Conservation (phyloP, 73 alveolate genomes). For the Durusdinium trenchii region DNA sequence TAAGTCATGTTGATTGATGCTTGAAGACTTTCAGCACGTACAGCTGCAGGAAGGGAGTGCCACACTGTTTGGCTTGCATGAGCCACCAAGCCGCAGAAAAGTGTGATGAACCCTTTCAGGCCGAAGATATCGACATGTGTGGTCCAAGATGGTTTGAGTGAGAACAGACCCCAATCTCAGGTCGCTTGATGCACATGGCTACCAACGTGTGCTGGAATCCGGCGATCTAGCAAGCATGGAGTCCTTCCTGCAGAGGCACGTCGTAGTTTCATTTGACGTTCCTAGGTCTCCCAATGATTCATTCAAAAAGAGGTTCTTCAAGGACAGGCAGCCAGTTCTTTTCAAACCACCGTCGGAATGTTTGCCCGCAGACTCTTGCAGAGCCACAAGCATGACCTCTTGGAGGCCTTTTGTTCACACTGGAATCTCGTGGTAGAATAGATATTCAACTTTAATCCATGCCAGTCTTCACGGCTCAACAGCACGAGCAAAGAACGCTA, state of each 20-base stretch:
- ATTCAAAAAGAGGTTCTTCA: not conserved
- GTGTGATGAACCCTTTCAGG: not conserved
- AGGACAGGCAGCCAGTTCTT: too few species aligned
- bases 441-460: too few species aligned
- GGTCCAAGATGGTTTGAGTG: not conserved
- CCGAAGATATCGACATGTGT: not conserved
- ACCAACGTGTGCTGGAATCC: not conserved
- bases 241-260: conserved; percentile 20
- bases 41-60: not conserved
- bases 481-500: too few species aligned
- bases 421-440: too few species aligned
- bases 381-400: conserved; percentile 14
- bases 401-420: not conserved
- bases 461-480: too few species aligned
- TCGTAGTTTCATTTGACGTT: not conserved
- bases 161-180: not conserved
- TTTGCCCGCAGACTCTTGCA: not conserved
- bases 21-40: not conserved
- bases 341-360: not conserved
- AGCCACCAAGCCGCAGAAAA: not conserved
- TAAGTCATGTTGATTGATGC: not conserved
- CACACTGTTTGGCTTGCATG: conserved; percentile 41
- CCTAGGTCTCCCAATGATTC: not conserved
- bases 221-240: conserved; percentile 34
- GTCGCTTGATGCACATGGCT: conserved; percentile 40